Base-by-base conservation (phyloP, 768 basidiomycete genomes). In the Calocybe cyanea region DNA sequence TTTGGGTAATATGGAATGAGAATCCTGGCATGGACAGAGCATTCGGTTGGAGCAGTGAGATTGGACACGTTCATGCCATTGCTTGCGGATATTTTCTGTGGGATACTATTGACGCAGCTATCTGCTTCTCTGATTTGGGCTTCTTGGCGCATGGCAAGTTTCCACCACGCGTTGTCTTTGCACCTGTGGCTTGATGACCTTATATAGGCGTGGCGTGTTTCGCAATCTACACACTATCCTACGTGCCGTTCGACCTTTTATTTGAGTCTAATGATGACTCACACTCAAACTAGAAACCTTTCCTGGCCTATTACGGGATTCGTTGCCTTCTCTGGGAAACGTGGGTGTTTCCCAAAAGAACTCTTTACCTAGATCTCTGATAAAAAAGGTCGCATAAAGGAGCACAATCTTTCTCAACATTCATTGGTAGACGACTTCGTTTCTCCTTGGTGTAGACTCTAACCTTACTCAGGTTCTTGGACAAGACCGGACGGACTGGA, bases 391-490 rank as follows among this genome's bases (percentile, higher is more conserved):
- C 13, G 33, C 28, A 25, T 35, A 14, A 49, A 83, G 81, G 67
- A 87, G 83, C 67, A 94, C 92, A 0, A 78, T 92, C 47, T 92
- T 94, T 66, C 70, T 95, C 51, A 87, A 95, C 56, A 80, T 88
- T 44, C 89, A 93, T 51, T 92, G 90, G 90, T 91, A 53, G 49
- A 70, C 61, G 7, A n/a, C n/a, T 19, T 3, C 1, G 1, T 11
- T 38, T 37, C 6, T 20, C 30, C 30, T 8, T 6, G 2, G 28
- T 9, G 18, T 24, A 2, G 31, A 25, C 23, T 19, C 18, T 36
- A 4, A 45, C 15, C 10, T 6, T 34, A 11, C 44, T 7, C 41
- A 87, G 85, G 81, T 84, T 83, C 63, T 60, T 92, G 50, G 88
- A 91, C 62, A 90, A 91, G 62, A 82, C 75, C 13, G 77, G 79